Evolutionary conservation across 2,329 filamentous ascomycete species (phyloP).

Genomic region (Aspergillus ochraceus): DNA sequence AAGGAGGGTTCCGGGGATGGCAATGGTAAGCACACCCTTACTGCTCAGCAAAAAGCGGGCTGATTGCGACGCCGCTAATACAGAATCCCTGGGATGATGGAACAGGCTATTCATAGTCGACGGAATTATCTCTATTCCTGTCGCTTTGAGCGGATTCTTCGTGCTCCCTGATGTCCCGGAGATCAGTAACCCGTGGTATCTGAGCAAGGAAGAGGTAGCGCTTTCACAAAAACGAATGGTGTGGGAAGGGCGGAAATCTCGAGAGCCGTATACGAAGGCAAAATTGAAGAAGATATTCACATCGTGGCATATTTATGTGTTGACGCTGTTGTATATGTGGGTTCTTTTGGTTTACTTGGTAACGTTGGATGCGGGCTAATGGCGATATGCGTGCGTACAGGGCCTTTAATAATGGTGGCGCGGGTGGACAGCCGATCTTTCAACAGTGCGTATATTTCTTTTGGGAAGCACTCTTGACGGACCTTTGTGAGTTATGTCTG

Average conservation of each 20-base stretch:
- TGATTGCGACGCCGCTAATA: background rate
- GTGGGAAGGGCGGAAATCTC: constrained; percentile 48
- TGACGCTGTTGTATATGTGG: constrained; percentile 59
- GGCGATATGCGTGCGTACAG: constrained; percentile 16
- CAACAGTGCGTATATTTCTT: constrained; percentile 35
- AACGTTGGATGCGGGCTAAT: background rate
- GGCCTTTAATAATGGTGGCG: constrained; percentile 62
- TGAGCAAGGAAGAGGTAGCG: constrained; percentile 46
- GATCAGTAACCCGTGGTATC: constrained; percentile 51
- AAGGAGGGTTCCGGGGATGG: constrained; percentile 54
- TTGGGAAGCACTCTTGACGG: no score
- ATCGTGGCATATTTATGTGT: constrained; percentile 64
- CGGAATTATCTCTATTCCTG: constrained; percentile 54
- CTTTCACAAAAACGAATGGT: constrained; percentile 53
- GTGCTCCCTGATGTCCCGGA: constrained; percentile 53
- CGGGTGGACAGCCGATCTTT: constrained; percentile 57
- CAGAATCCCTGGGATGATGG: background rate
- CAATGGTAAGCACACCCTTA: constrained; percentile 40
- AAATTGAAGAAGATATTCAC: constrained; percentile 63
- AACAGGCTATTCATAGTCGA: constrained; percentile 54
- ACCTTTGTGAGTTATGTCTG: no score
- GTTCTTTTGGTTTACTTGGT: constrained; percentile 1
- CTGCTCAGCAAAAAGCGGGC: no score
- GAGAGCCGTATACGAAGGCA: constrained; percentile 47
- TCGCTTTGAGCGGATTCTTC: constrained; percentile 53